Evolutionary conservation across 345 rosid genomes (phyloP).

Genomic region (Murraya koenigii): DNA sequence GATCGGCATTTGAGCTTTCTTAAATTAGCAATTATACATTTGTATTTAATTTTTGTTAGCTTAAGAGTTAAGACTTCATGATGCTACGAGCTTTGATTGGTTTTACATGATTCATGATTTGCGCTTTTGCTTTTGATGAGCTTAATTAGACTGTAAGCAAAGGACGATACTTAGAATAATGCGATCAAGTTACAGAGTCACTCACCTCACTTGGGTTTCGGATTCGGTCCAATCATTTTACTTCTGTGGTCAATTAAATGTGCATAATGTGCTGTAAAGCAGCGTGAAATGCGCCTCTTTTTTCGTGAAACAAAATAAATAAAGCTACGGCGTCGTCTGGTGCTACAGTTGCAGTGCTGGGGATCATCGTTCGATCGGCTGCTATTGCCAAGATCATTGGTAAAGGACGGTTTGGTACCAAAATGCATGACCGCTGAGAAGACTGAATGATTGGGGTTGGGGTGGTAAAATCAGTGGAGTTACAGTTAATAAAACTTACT

Average conservation of each 20-base stretch:
- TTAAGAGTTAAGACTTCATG: background rate
- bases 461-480: background rate
- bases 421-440: background rate
- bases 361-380: background rate
- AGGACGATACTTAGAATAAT: background rate
- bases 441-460: too few relatives aligned
- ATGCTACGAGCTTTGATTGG: background rate
- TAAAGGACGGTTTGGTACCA: background rate
- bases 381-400: background rate
- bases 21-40: background rate
- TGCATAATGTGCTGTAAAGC: constrained; percentile 23
- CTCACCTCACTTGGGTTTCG: background rate
- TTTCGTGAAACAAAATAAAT: background rate
- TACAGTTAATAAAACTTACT: background rate
- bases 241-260: background rate
- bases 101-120: background rate
- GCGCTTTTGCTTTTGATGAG: background rate
- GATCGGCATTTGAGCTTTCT: background rate
- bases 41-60: background rate
- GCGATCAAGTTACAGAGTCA: background rate
- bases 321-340: background rate
- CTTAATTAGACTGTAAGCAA: constrained; percentile 32
- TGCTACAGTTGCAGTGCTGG: background rate
- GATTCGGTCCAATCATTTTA: constrained; percentile 16
- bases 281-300: constrained; percentile 12